Evolutionary conservation across 2,329 filamentous ascomycete genomes (phyloP), one percentile per base, ranked within the genome.

Genomic region (Beauveria caledonica): DNA sequence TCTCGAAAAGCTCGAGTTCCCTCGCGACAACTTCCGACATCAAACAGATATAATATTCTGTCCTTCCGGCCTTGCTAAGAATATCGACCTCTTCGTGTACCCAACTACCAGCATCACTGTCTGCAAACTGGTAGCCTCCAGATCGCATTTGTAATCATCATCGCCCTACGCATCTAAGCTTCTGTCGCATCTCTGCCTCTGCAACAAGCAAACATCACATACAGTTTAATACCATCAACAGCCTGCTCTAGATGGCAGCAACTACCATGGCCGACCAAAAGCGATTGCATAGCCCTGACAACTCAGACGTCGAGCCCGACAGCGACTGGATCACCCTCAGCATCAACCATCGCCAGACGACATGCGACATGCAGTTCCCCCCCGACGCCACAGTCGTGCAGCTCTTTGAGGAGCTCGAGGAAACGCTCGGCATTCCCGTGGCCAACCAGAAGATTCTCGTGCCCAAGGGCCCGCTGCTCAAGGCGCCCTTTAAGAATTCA

Each of bases 361-460:
- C 73, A 13, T 77, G 80, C 65, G 74, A 73, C 10, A 71, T 82
- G 60, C 67, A 72, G 6, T 75, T 83, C 55, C 69, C 74, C 8
- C 65, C 73, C 15, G 74, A 77, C 62, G 77, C 78, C 19, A 83
- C 79, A 6, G 73, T 84, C 49, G 66, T 73, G 60, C 85, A 88
- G 66, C 81, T 90, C 42, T 86, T 85, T 49, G 70, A 78, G 54
- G 76, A 80, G 63, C 83, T 90, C 65, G 76, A 81, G 60, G 70
- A 74, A 48, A 70, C 73, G 3, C 78, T 89, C 58, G 79, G 78
- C 54, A 83, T 90, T 58, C 86, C 87, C 0, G 62, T 74, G 40
- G 70, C 77, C 10, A 85, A 89, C 71, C 87, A 90, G 68, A 90
- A 90, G 70, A 80, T 88, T 69, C 78, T 90, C 64, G 79, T 84